Conservation (phyloP, 2,329 filamentous ascomycete genomes). For the Arthrocladium fulminans region DNA sequence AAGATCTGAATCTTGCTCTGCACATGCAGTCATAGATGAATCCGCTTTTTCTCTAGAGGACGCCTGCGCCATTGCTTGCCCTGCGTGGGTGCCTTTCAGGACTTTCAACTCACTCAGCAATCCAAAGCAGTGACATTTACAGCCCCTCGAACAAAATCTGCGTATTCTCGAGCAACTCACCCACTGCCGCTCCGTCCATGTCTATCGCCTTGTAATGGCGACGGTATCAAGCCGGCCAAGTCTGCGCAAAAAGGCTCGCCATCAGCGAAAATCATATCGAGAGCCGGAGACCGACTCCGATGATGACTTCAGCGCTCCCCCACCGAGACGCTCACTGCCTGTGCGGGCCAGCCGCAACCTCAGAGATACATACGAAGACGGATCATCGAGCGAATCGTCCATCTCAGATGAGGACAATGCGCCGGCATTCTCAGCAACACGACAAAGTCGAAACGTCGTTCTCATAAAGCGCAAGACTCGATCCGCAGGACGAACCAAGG, state of each 20-base stretch:
- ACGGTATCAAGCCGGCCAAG: neutral
- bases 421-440: neutral
- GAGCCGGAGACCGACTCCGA: slow-evolving; percentile 3
- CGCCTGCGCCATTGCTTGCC: too few species aligned
- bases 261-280: neutral
- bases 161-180: neutral
- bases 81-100: neutral
- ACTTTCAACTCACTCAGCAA: neutral
- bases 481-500: neutral
- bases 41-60: neutral
- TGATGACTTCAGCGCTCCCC: neutral
- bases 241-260: neutral
- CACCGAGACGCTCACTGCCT: neutral
- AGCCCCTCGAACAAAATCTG: neutral
- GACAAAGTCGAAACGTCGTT: neutral
- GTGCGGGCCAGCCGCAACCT: neutral
- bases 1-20: neutral
- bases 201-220: neutral
- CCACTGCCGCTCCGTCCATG: neutral
- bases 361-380: slow-evolving; percentile 3
- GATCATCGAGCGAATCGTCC: neutral
- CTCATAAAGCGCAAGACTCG: neutral
- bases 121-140: neutral
- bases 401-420: neutral
- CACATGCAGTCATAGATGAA: neutral